phyloP scores from a whole-genome alignment of 495 filamentous ascomycete species.

The Cenococcum geophilum region DNA sequence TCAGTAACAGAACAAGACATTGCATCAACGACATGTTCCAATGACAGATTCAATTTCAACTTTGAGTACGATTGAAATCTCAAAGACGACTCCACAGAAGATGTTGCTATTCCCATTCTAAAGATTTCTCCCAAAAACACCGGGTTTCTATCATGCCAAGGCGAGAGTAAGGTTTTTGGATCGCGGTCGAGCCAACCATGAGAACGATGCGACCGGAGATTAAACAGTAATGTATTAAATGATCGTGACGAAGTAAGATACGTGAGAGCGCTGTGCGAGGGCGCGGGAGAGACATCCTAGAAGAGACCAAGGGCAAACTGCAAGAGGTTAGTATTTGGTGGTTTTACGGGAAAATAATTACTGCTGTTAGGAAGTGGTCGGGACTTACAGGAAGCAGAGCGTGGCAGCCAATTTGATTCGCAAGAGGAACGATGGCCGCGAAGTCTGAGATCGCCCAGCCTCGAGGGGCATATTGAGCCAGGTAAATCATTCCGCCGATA shows the following conservation, averaged over 20 bases:
- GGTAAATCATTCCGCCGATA: slow-evolving; percentile 37
- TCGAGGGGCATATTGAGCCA: slow-evolving; percentile 32
- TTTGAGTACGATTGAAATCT: too few species aligned
- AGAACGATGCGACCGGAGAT: not conserved
- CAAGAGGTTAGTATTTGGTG: too few species aligned
- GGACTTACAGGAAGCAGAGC: slow-evolving; percentile 28
- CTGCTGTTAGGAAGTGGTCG: not conserved
- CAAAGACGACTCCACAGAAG: too few species aligned
- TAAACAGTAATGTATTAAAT: slow-evolving; percentile 4
- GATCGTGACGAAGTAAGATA: slow-evolving; percentile 1
- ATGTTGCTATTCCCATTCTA: too few species aligned
- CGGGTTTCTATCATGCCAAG: too few species aligned
- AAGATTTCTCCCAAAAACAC: too few species aligned
- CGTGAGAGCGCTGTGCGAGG: not conserved
- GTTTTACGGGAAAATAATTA: too few species aligned
- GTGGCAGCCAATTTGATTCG: slow-evolving; percentile 37
- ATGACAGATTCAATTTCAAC: too few species aligned
- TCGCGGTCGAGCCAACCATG: too few species aligned
- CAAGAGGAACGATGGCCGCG: slow-evolving; percentile 40
- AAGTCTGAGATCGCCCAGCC: slow-evolving; percentile 40
- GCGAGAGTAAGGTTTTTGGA: too few species aligned
- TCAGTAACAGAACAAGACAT: too few species aligned
- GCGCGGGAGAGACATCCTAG: not conserved
- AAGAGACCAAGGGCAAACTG: slow-evolving; percentile 26
- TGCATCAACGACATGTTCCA: too few species aligned